Conservation (phyloP, 345 rosid genomes). For the Nephelium lappaceum region DNA sequence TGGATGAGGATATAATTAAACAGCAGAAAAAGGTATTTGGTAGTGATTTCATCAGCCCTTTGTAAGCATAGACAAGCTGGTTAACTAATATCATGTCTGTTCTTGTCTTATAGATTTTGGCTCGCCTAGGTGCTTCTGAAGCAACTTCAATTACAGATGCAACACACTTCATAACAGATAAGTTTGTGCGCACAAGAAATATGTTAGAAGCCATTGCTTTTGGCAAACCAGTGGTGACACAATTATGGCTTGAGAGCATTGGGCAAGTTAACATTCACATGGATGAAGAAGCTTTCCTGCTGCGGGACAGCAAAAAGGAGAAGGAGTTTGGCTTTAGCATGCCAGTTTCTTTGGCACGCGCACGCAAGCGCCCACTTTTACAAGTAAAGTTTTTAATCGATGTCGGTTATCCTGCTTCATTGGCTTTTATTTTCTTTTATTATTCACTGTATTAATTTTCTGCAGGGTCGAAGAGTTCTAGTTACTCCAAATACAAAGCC, state of each 20-base stretch:
- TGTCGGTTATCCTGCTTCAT: conserved; percentile 11
- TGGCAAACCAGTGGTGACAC: conserved; percentile 83
- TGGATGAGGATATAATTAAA: conserved; percentile 71
- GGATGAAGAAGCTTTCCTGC: conserved; percentile 64
- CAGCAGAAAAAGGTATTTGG: conserved; percentile 78
- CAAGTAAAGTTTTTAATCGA: conserved; percentile 38
- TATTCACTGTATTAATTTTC: conserved; percentile 20
- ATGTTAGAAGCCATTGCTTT: conserved; percentile 88
- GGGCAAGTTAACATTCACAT: conserved; percentile 64
- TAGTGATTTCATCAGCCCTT: conserved; percentile 9
- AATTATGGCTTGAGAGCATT: conserved; percentile 78
- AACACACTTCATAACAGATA: conserved; percentile 77
- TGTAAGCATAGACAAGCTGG: not conserved
- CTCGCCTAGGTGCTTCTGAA: conserved; percentile 59
- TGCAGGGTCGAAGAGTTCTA: conserved; percentile 71
- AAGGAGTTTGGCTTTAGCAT: conserved; percentile 78
- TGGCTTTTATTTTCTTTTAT: conserved; percentile 10
- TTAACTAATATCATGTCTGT: conserved; percentile 25
- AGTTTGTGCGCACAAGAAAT: conserved; percentile 82
- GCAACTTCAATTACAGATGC: conserved; percentile 71
- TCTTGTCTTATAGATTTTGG: conserved; percentile 57
- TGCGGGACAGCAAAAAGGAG: conserved; percentile 75
- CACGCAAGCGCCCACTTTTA: conserved; percentile 62
- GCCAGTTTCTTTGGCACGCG: conserved; percentile 70
- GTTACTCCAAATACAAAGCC: conserved; percentile 77